These are phyloP conservation scores for Ceratobasidium sp. DNA, from an alignment of 1,284 basidiomycete species.

Conservation along the genomic window DNA sequence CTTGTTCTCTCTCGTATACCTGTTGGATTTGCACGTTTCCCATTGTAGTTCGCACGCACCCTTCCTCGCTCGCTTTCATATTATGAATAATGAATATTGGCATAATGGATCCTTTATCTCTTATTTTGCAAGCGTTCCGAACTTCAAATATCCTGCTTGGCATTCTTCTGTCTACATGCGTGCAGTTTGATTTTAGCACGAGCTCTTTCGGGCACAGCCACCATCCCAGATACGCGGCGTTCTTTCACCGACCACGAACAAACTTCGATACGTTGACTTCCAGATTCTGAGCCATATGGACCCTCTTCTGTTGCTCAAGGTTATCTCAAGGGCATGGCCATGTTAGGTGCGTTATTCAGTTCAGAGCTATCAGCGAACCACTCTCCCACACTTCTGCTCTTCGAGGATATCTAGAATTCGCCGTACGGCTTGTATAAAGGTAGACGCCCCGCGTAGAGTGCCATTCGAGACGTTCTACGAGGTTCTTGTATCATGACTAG, in stretches of 20 bases:
- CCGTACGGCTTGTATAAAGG: background rate
- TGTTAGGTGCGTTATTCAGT: background rate
- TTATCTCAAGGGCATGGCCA: background rate
- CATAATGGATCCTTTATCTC: background rate
- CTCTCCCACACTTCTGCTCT: background rate
- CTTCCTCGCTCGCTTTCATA: constrained; percentile 10
- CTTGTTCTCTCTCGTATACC: constrained; percentile 1
- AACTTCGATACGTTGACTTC: background rate
- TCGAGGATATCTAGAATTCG: background rate
- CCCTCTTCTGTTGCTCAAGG: background rate
- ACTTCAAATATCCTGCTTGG: background rate
- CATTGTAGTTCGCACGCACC: constrained; percentile 22
- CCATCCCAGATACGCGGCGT: background rate
- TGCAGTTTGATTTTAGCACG: background rate
- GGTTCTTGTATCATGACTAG: background rate
- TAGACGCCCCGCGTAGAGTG: background rate
- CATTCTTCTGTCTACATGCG: background rate
- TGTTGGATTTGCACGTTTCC: constrained; percentile 3
- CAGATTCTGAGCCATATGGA: background rate
- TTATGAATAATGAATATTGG: constrained; percentile 27
- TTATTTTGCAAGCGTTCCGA: background rate
- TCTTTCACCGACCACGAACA: background rate
- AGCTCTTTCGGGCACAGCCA: background rate
- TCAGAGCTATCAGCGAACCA: background rate
- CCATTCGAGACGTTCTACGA: background rate